Evolutionary conservation across 306 rosid species (phyloP).

Genomic region (Cotoneaster glaucophyllus): DNA sequence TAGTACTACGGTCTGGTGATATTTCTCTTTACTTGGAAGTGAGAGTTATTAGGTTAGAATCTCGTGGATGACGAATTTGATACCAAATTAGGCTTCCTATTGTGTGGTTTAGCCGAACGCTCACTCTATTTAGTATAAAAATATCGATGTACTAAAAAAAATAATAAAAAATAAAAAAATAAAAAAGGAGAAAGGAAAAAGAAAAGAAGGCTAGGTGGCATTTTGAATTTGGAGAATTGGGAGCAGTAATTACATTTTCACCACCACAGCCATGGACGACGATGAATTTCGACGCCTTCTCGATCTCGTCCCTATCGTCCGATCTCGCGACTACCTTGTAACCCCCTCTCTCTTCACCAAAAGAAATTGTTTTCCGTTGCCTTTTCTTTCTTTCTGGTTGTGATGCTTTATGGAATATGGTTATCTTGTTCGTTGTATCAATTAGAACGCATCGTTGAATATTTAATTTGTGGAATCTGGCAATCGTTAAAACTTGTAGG

Average conservation of each 20-base stretch:
- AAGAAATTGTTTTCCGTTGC: background rate
- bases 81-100: too few relatives aligned
- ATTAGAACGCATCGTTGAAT: background rate
- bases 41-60: too few relatives aligned
- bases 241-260: background rate
- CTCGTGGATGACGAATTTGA: rapidly evolving
- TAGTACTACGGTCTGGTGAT: too few relatives aligned
- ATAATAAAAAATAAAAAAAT: too few relatives aligned
- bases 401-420: background rate
- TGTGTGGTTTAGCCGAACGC: too few relatives aligned
- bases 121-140: too few relatives aligned
- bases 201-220: background rate
- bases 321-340: conserved; percentile 71
- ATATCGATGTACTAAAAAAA: too few relatives aligned
- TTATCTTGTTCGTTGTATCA: background rate
- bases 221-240: background rate
- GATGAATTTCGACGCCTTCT: conserved; percentile 72
- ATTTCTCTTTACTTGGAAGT: too few relatives aligned
- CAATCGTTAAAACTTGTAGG: background rate
- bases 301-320: conserved; percentile 72
- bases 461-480: background rate
- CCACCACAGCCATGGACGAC: conserved; percentile 49
- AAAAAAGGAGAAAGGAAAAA: too few relatives aligned
- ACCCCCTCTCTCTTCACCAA: background rate
- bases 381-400: background rate